phyloP scores from a whole-genome alignment of 2,329 filamentous ascomycete species.

The Cytospora paraplurivora region DNA sequence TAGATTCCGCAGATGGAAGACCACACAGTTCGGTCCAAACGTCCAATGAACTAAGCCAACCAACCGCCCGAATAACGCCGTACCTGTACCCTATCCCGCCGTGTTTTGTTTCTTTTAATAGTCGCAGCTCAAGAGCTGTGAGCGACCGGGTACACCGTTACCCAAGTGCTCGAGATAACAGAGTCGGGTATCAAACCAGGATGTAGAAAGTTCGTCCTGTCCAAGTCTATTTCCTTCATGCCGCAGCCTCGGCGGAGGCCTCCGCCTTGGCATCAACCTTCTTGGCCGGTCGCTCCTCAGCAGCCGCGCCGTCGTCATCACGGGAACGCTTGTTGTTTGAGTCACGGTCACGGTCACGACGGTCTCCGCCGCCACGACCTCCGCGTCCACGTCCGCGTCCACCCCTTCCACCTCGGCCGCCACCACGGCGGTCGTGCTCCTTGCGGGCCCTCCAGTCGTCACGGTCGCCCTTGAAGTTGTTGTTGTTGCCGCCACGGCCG shows the following conservation, averaged over 20 bases:
- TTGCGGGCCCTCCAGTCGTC: conserved; percentile 67
- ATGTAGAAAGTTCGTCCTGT: conserved; percentile 14
- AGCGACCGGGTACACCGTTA: conserved; percentile 20
- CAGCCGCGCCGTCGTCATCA: conserved; percentile 50
- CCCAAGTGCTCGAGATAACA: conserved; percentile 22
- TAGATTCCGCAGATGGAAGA: neutral
- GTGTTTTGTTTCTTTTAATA: neutral
- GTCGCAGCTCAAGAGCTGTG: conserved; percentile 1
- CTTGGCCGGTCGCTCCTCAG: conserved; percentile 57
- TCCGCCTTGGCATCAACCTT: conserved; percentile 60
- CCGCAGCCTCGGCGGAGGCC: conserved; percentile 32
- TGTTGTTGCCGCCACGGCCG: conserved; percentile 43
- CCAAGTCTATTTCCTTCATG: conserved; percentile 18
- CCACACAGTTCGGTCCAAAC: conserved; percentile 2
- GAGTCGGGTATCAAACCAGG: conserved; percentile 27
- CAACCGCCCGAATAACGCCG: conserved; percentile 27
- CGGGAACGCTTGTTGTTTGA: conserved; percentile 57
- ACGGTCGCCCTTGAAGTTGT: conserved; percentile 45
- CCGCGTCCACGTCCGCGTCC: conserved; percentile 43
- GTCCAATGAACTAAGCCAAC: conserved; percentile 18
- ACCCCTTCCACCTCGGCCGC: conserved; percentile 53
- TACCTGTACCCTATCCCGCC: conserved; percentile 6
- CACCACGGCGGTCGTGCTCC: conserved; percentile 62
- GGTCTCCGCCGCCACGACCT: conserved; percentile 46
- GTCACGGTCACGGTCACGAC: conserved; percentile 45